Conservation (phyloP, 805 yeast genomes). For the Danielozyma ontarioensis region DNA sequence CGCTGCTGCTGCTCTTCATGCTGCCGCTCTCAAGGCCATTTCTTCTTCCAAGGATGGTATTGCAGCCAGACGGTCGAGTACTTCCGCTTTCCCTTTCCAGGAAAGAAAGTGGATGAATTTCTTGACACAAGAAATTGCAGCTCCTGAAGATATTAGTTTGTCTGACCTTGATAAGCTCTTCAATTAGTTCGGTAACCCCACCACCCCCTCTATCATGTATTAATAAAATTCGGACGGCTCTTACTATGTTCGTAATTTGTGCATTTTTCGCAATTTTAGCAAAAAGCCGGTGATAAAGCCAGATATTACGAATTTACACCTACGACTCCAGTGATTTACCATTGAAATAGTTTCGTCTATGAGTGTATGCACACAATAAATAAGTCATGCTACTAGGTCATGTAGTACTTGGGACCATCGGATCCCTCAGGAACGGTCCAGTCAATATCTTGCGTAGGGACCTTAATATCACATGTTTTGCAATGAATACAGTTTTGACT, state of each 20-base stretch:
- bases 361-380: too few species aligned
- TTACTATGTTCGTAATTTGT: too few species aligned
- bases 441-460: conserved; percentile 86
- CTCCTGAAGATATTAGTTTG: conserved; percentile 73
- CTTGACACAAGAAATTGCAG: conserved; percentile 67
- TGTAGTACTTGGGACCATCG: conserved; percentile 93
- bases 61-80: conserved; percentile 2
- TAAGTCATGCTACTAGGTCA: too few species aligned
- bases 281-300: too few species aligned
- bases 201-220: too few species aligned
- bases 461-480: conserved; percentile 97
- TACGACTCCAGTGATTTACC: too few species aligned
- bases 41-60: conserved; percentile 7
- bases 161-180: conserved; percentile 53
- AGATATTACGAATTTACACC: too few species aligned
- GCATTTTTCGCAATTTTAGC: too few species aligned
- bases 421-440: conserved; percentile 99
- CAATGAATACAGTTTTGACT: conserved; percentile 98
- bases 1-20: conserved; percentile 70
- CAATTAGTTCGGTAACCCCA: too few species aligned
- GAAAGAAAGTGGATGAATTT: conserved; percentile 68
- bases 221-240: too few species aligned
- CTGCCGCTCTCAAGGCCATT: conserved; percentile 55
- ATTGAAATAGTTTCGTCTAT: too few species aligned
- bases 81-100: too few species aligned